Evolutionary conservation across 2,329 filamentous ascomycete species (phyloP).

Genomic region (Fusarium fracticaudum): DNA sequence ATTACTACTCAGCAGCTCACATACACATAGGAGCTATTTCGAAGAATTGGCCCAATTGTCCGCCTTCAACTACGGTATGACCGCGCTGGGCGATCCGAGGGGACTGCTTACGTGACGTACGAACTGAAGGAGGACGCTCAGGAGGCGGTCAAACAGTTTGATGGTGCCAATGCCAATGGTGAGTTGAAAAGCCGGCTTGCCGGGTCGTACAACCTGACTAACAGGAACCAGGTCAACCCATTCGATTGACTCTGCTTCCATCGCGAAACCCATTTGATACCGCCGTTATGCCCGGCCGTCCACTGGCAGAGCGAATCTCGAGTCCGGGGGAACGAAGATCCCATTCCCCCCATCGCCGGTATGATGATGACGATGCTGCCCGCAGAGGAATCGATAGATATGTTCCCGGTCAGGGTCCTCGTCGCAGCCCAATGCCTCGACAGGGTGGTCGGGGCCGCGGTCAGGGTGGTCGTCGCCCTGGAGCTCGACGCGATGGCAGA

Average conservation of each 20-base stretch:
- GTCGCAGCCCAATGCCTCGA: constrained; percentile 68
- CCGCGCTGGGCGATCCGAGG: constrained; percentile 87
- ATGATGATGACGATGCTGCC: constrained; percentile 65
- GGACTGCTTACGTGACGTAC: constrained; percentile 86
- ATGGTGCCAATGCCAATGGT: constrained; percentile 91
- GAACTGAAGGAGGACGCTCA: constrained; percentile 74
- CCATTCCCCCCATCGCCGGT: constrained; percentile 58
- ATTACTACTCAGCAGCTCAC: constrained; percentile 39
- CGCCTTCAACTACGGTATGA: constrained; percentile 82
- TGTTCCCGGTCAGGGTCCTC: constrained; percentile 66
- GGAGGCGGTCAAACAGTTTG: constrained; percentile 80
- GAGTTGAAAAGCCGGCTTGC: constrained; percentile 21
- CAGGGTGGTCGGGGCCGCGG: constrained; percentile 53
- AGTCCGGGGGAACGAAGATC: constrained; percentile 68
- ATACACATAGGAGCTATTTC: constrained; percentile 76
- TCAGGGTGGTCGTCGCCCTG: constrained; percentile 60
- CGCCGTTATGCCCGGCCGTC: constrained; percentile 63
- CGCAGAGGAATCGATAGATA: constrained; percentile 82
- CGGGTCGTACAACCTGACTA: not conserved
- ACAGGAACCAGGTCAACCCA: constrained; percentile 73
- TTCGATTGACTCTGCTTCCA: constrained; percentile 74
- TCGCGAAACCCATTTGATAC: constrained; percentile 66
- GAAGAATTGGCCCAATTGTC: constrained; percentile 76
- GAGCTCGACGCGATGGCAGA: constrained; percentile 51
- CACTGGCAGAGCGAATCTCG: constrained; percentile 70